phyloP scores from a whole-genome alignment of 2,329 filamentous ascomycete species.

The Metarhizium anisopliae region DNA sequence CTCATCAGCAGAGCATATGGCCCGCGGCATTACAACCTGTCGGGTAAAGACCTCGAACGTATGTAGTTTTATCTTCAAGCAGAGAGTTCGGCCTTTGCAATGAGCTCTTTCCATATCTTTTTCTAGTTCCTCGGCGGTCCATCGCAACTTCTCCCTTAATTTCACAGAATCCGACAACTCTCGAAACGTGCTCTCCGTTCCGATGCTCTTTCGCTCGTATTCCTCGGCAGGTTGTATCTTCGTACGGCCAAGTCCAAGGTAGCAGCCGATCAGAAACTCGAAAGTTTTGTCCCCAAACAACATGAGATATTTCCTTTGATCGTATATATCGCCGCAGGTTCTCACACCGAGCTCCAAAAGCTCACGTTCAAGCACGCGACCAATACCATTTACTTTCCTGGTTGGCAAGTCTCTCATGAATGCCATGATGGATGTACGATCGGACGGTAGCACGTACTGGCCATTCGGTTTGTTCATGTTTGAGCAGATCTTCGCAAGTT shows the following conservation, averaged over 20 bases:
- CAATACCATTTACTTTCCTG: slow-evolving; percentile 91
- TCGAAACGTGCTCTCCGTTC: slow-evolving; percentile 84
- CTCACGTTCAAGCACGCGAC: slow-evolving; percentile 85
- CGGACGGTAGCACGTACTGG: slow-evolving; percentile 67
- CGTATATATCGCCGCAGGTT: slow-evolving; percentile 81
- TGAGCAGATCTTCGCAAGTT: slow-evolving; percentile 89
- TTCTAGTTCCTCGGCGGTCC: slow-evolving; percentile 76
- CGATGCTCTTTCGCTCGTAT: slow-evolving; percentile 86
- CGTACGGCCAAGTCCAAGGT: slow-evolving; percentile 80
- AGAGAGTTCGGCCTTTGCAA: slow-evolving; percentile 84
- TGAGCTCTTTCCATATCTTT: slow-evolving; percentile 71
- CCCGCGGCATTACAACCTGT: slow-evolving; percentile 65
- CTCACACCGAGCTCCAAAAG: slow-evolving; percentile 79
- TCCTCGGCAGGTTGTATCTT: slow-evolving; percentile 79
- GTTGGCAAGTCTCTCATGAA: slow-evolving; percentile 82
- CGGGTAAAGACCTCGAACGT: slow-evolving; percentile 87
- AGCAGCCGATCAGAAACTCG: slow-evolving; percentile 74
- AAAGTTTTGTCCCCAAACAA: slow-evolving; percentile 91
- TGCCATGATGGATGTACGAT: slow-evolving; percentile 65
- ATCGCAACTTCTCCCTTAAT: slow-evolving; percentile 68
- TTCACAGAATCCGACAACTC: slow-evolving; percentile 63
- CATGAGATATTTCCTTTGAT: slow-evolving; percentile 62
- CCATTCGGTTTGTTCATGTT: slow-evolving; percentile 97
- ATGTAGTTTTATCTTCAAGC: slow-evolving; percentile 87
- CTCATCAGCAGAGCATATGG: slow-evolving; percentile 67